These are phyloP conservation scores for Porphyrellus cyaneotinctus DNA, from an alignment of 768 basidiomycete species.

Conservation along the genomic window DNA sequence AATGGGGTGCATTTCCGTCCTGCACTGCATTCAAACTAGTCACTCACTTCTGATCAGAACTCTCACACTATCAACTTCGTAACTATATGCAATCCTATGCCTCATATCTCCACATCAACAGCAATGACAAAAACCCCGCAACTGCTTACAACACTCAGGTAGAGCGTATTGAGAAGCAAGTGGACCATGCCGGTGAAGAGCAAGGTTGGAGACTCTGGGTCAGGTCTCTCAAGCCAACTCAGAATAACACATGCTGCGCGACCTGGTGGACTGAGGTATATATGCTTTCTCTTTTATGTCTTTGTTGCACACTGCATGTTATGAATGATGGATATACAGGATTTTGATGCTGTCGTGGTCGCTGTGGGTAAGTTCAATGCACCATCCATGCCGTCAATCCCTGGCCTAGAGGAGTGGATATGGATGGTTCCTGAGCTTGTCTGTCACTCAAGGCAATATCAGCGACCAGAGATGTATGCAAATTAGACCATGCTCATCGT, in stretches of 20 bases:
- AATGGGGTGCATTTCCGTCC: conserved; percentile 7
- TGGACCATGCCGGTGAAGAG: too few species aligned
- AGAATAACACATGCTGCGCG: conserved; percentile 21
- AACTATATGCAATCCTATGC: too few species aligned
- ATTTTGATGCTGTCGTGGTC: conserved; percentile 16
- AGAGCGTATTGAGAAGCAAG: too few species aligned
- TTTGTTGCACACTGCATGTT: background rate
- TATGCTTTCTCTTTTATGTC: background rate
- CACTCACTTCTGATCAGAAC: conserved; percentile 17
- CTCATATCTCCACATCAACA: background rate
- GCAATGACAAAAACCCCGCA: conserved; percentile 36
- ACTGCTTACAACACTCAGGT: conserved; percentile 42
- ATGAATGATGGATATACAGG: background rate
- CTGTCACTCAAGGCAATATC: conserved; percentile 38
- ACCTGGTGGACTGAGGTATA: conserved; percentile 28
- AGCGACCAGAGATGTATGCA: conserved; percentile 34
- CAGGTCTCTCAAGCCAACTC: conserved; percentile 1
- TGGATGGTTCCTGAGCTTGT: conserved; percentile 33
- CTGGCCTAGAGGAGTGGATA: conserved; percentile 10
- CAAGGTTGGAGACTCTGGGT: too few species aligned
- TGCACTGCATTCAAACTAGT: background rate
- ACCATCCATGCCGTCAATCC: conserved; percentile 14
- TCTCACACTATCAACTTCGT: conserved; percentile 33
- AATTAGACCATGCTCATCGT: conserved; percentile 41
- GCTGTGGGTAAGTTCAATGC: conserved; percentile 11